phyloP scores from a whole-genome alignment of 768 basidiomycete genomes.

The Phaeotremella fagi region DNA sequence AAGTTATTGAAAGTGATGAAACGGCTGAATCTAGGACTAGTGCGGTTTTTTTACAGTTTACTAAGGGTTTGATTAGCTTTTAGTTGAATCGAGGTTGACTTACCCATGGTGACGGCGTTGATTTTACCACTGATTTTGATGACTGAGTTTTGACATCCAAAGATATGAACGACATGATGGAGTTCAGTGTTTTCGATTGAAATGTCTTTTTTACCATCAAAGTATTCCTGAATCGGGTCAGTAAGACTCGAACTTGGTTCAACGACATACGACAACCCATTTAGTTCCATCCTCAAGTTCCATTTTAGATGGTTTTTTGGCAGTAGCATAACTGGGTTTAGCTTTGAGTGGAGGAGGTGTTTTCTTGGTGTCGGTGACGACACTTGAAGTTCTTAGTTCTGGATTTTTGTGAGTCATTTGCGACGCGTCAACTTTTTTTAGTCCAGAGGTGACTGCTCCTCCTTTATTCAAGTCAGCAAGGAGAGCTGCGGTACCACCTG shows the following conservation, averaged over 20 bases:
- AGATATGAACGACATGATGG: conserved; percentile 80
- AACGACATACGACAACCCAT: conserved; percentile 72
- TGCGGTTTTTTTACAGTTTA: conserved; percentile 80
- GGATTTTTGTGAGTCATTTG: conserved; percentile 99
- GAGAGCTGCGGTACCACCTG: conserved; percentile 57
- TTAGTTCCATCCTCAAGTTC: conserved; percentile 78
- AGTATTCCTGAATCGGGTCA: no score
- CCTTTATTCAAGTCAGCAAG: conserved; percentile 89
- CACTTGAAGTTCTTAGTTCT: conserved; percentile 59
- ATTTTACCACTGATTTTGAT: conserved; percentile 86
- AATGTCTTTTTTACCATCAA: conserved; percentile 67
- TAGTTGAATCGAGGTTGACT: conserved; percentile 33
- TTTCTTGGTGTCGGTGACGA: conserved; percentile 51
- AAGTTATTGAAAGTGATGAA: conserved; percentile 81
- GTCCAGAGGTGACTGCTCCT: conserved; percentile 77
- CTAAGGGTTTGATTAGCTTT: conserved; percentile 55
- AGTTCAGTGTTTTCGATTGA: conserved; percentile 71
- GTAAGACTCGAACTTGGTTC: no score
- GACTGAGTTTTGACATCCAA: conserved; percentile 79
- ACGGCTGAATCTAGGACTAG: conserved; percentile 88
- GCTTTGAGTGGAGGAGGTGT: conserved; percentile 54
- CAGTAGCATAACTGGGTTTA: conserved; percentile 65
- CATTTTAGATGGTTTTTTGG: conserved; percentile 84
- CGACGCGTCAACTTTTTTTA: conserved; percentile 90
- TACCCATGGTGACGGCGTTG: conserved; percentile 86